Evolutionary conservation across 1,139 yeast species (phyloP).

Genomic region (Diutina ranongensis): DNA sequence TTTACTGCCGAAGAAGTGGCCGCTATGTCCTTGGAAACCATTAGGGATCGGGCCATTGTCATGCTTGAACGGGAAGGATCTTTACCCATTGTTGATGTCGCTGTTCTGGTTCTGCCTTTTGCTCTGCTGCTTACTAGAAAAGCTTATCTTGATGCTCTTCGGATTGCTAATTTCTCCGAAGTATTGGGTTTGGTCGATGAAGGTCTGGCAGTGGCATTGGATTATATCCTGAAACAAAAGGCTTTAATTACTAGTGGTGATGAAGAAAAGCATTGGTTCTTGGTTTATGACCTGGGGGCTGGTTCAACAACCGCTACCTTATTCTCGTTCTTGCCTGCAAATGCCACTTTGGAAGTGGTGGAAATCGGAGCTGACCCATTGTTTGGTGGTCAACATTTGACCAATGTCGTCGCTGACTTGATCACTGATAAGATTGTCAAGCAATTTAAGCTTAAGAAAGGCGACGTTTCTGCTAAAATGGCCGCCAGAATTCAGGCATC

Average conservation of each 20-base stretch:
- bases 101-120: conserved; percentile 68
- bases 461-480: conserved; percentile 41
- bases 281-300: conserved; percentile 87
- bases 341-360: conserved; percentile 46
- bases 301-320: conserved; percentile 84
- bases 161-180: conserved; percentile 51
- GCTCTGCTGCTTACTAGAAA: conserved; percentile 55
- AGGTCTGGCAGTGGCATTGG: conserved; percentile 82
- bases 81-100: conserved; percentile 33
- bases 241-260: conserved; percentile 25
- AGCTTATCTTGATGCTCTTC: conserved; percentile 64
- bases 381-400: conserved; percentile 69
- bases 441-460: conserved; percentile 13
- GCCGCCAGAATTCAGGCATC: conserved; percentile 63
- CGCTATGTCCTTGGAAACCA: conserved; percentile 71
- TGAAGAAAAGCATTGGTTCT: conserved; percentile 41
- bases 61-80: conserved; percentile 18
- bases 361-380: conserved; percentile 57
- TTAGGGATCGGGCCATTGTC: conserved; percentile 49
- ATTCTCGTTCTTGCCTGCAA: conserved; percentile 46
- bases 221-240: conserved; percentile 47
- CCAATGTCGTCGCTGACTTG: conserved; percentile 50
- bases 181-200: conserved; percentile 70
- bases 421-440: conserved; percentile 46
- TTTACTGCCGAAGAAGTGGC: conserved; percentile 59